Evolutionary conservation across 106 monocot species (phyloP), one percentile per base, ranked within the genome.

Genomic region (Phalaenopsis aphrodite): DNA sequence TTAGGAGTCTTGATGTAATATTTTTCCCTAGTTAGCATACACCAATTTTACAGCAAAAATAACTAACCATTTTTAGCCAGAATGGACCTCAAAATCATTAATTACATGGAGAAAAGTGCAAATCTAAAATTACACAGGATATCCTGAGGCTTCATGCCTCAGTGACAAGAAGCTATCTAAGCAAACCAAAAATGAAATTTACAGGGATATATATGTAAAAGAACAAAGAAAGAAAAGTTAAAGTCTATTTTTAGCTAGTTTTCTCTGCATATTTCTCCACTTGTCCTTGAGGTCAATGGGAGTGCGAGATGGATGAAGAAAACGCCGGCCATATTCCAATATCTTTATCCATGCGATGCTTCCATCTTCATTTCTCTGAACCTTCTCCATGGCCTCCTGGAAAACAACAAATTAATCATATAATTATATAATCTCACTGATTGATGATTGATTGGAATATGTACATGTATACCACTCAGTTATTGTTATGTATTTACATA

Each of bases 181-280:
- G 43, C 15, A 12, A 12, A 8, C 52, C 11, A 52, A 52, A 30
- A 30, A 30, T 30, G 12, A 52, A 52, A 52, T 52, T 52, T 52
- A 12, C 52, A 30, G 30, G 30, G 30, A 30, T 30, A 30, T 30
- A 30, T 30, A 30, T 30, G 30, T 6, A 45, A 45, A 52, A 12
- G 52, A 12, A 12, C 14, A 12, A 52, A 12, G 12, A 14, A 52
- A 52, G 14, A 52, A 0, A 10, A 52, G 14, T 14, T 52, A 52
- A 14, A 12, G 1, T 18, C 18, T 74, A 1, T 12, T 74, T 74
- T 42, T 74, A 5, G 74, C 43, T 12, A 43, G 5, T 74, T 49
- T 74, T 49, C 30, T 76, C 46, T 48, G 76, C 48, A 76, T 76
- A 12, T 49, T 49, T 41, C 76, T 48, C 76, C 76, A 76, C n/a